Percentiles rank a stretch among this genome's conserved stretches.
Evolutionary conservation across 2,329 filamentous ascomycete genomes (phyloP).

Genomic region (Lasiodiplodia citricola): DNA sequence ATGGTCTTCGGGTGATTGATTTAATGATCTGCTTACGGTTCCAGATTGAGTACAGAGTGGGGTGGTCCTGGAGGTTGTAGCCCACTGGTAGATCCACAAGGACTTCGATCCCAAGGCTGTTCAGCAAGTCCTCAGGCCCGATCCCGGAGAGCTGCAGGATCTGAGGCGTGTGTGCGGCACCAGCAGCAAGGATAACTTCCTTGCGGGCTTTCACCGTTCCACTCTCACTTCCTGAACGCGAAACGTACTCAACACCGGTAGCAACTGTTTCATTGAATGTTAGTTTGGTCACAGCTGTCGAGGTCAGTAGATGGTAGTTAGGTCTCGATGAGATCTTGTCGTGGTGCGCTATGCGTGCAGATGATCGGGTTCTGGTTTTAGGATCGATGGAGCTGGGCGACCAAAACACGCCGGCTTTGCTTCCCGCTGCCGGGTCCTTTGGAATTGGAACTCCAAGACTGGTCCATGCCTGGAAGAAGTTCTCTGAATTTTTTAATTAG

Average conservation of each 20-base stretch:
- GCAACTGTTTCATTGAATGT: slow-evolving; percentile 26
- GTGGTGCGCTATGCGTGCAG: slow-evolving; percentile 41
- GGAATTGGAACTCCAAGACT: not conserved
- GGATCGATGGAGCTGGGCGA: not conserved
- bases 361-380: slow-evolving; percentile 40
- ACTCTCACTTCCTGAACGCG: slow-evolving; percentile 20
- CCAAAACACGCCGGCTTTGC: not conserved
- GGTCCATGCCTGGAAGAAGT: not conserved
- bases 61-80: slow-evolving; percentile 67
- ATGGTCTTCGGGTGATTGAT: not conserved
- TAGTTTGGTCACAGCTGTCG: slow-evolving; percentile 32
- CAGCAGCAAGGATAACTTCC: slow-evolving; percentile 55
- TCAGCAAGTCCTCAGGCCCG: slow-evolving; percentile 58
- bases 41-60: slow-evolving; percentile 58
- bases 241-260: slow-evolving; percentile 12
- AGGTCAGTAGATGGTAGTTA: slow-evolving; percentile 39
- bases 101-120: slow-evolving; percentile 57
- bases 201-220: slow-evolving; percentile 43
- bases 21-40: not conserved
- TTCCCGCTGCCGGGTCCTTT: not conserved
- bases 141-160: slow-evolving; percentile 69
- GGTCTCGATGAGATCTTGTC: slow-evolving; percentile 37
- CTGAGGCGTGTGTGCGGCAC: slow-evolving; percentile 68
- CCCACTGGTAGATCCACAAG: slow-evolving; percentile 66
- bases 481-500: not conserved